Evolutionary conservation across 78 protist species (phyloP).

Genomic region (Anaeramoeba flamelloides): DNA sequence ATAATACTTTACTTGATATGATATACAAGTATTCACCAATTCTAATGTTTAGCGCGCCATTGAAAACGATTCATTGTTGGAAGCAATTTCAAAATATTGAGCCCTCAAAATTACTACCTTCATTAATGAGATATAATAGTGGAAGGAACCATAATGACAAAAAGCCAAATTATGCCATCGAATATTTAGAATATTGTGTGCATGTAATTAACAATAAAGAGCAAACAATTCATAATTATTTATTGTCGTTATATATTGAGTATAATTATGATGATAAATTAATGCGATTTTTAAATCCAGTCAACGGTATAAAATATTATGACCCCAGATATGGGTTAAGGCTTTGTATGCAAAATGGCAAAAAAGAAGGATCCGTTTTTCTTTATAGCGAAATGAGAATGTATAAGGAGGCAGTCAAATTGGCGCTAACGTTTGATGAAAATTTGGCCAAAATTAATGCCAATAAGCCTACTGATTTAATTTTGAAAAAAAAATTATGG

Average conservation of each 20-base stretch:
- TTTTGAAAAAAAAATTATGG: too few species aligned
- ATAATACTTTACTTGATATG: too few species aligned
- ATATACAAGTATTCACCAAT: constrained; percentile 63
- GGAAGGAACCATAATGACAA: not conserved
- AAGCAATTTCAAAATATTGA: too few species aligned
- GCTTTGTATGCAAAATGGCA: constrained; percentile 3
- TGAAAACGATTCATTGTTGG: constrained; percentile 45
- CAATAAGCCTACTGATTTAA: too few species aligned
- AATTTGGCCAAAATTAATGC: too few species aligned
- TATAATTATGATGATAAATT: not conserved
- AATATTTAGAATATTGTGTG: not conserved
- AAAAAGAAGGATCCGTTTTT: not conserved
- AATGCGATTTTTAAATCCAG: too few species aligned
- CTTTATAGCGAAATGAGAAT: constrained; percentile 1
- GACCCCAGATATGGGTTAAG: constrained; percentile 10
- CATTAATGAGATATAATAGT: not conserved
- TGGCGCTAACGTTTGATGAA: too few species aligned
- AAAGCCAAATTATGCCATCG: not conserved
- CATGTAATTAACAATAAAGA: not conserved
- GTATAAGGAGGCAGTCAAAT: constrained; percentile 14
- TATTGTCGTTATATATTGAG: too few species aligned
- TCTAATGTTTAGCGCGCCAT: constrained; percentile 57
- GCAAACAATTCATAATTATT: constrained; percentile 1
- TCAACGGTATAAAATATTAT: not conserved
- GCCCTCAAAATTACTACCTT: constrained; percentile 5